Evolutionary conservation across 1,284 basidiomycete species (phyloP), one percentile per base, ranked within the genome.

Genomic region (Pascua sp.): DNA sequence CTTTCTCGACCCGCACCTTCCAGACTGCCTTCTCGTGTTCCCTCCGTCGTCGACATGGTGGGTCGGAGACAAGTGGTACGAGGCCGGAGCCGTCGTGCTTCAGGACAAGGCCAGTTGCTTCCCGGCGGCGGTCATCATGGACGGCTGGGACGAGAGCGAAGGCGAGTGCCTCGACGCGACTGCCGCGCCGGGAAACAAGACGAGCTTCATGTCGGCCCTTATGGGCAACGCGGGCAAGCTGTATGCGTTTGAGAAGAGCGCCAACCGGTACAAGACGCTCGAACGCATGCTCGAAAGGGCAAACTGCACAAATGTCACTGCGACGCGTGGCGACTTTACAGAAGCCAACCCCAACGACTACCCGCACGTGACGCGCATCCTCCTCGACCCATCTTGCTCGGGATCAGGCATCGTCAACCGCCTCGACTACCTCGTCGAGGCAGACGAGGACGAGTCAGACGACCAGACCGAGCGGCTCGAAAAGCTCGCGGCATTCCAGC

Each of bases 31-130:
- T 32, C 80, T 96, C 37, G 81, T 86, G 24, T 94, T 97, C 70
- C 82, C 87, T 56, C 83, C 87, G 5, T 78, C 42, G 56, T 78
- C 77, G 13, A 83, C 82, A 42, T 76, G 74, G 71, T 78, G 75
- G 70, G 63, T 69, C 32, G 64, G 68, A 2, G 71, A 75, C 54
- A 59, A 65, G 42, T 77, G 75, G 69, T 78, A 77, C 53, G 67
- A 69, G 53, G 57, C 65, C 17, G 76, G 76, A 57, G 72, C 69
- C 16, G 78, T 98, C 38, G 92, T 99, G 56, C 80, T 98, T 10
- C 96, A 99, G 76, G 96, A 99, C 77, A 95, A 98, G 73, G 95
- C 96, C 12, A 93, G 90, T 48, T 99, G 96, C 77, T 93, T 98
- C 73, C 93, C 96, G 10, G 92, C 95, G 0, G 81, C 85, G 54